phyloP scores from a whole-genome alignment of 1,139 yeast species.

The Geotrichum fermentans region DNA sequence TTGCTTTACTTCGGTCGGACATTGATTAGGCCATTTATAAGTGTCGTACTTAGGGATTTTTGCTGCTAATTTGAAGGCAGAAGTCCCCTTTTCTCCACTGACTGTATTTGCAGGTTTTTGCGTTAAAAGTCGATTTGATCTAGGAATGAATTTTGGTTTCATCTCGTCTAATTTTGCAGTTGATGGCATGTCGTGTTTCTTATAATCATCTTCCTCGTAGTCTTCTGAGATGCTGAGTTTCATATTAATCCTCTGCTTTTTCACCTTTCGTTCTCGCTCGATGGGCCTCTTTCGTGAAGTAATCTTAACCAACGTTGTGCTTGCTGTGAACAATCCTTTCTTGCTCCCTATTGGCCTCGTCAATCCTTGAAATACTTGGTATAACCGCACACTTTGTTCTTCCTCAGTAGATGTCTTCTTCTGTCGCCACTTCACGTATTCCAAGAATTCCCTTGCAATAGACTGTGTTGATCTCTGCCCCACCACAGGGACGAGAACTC shows the following conservation, averaged over 20 bases:
- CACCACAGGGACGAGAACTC: constrained; percentile 5
- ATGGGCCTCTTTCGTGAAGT: background rate
- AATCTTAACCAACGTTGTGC: too few species aligned
- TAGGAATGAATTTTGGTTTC: constrained; percentile 5
- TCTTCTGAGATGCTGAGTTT: constrained; percentile 6
- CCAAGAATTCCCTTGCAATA: constrained; percentile 1
- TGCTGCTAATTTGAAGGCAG: background rate
- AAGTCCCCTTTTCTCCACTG: background rate
- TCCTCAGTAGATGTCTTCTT: background rate
- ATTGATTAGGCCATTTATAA: background rate
- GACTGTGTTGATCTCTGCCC: constrained; percentile 3
- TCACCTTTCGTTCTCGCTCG: background rate
- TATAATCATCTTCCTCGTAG: constrained; percentile 1
- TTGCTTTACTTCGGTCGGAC: background rate
- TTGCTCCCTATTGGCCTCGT: background rate
- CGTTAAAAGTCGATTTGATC: constrained; percentile 4
- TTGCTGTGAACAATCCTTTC: background rate
- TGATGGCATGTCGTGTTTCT: background rate
- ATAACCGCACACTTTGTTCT: background rate
- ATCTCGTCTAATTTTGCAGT: background rate
- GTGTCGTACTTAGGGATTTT: background rate
- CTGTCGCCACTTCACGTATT: constrained; percentile 8
- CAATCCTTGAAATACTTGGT: background rate
- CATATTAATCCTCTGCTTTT: constrained; percentile 3
- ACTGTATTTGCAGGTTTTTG: background rate